Evolutionary conservation across 257 asterid genomes (phyloP).

Genomic region (Solanum tarijense): DNA sequence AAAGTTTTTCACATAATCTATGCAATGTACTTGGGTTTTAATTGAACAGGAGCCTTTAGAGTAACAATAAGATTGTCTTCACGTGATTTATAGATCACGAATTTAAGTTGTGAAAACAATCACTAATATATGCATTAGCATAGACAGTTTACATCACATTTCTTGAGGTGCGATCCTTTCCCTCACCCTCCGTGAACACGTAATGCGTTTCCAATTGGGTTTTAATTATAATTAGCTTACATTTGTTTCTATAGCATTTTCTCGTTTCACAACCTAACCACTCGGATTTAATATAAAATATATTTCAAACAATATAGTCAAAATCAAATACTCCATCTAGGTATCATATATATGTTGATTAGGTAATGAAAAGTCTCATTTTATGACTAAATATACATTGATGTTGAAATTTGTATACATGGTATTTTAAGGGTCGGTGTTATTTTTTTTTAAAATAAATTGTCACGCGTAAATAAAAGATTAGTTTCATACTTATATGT

Average conservation of each 20-base stretch:
- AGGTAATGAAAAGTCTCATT: neutral
- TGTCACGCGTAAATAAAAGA: neutral
- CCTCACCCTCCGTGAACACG: too few relatives aligned
- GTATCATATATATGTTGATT: neutral
- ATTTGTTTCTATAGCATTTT: neutral
- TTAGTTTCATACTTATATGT: neutral
- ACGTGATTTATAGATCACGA: neutral
- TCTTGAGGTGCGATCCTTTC: neutral
- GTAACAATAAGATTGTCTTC: neutral
- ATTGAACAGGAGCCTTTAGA: too few relatives aligned
- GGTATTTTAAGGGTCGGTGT: neutral
- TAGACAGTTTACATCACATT: too few relatives aligned
- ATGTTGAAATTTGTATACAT: neutral
- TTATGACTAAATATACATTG: neutral
- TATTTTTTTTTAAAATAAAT: neutral
- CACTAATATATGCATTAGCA: neutral
- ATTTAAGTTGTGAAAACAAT: rapidly evolving
- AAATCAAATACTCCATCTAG: neutral
- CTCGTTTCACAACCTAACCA: neutral
- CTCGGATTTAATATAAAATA: neutral
- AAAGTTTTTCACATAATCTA: neutral
- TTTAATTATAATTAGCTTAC: neutral
- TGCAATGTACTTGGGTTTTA: neutral
- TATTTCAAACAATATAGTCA: neutral
- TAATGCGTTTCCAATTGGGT: neutral